Percentiles rank a stretch among this genome's conserved stretches.
phyloP scores from a whole-genome alignment of 1,284 basidiomycete genomes.

The Apiotrichum mycotoxinovorans region DNA sequence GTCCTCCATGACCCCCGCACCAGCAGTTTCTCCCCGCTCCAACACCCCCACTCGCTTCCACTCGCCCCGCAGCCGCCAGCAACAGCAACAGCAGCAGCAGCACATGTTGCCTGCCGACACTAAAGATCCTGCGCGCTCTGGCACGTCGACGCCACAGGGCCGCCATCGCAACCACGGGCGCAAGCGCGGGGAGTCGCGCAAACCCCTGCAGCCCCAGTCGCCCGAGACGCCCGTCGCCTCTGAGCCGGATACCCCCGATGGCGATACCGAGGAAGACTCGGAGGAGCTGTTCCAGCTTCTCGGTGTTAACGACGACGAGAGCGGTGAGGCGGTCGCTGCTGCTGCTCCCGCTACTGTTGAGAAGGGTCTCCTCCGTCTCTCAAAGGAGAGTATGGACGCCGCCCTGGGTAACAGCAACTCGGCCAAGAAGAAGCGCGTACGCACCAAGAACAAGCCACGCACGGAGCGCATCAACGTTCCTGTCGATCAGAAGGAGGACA shows the following conservation, averaged over 20 bases:
- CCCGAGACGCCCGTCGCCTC: slow-evolving; percentile 4
- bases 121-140: neutral
- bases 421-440: slow-evolving; percentile 7
- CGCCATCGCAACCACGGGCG: slow-evolving; percentile 9
- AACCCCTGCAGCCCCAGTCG: neutral
- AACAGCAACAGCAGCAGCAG: neutral
- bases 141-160: neutral
- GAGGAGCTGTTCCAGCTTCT: slow-evolving; percentile 37
- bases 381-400: slow-evolving; percentile 14
- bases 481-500: neutral
- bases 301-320: slow-evolving; percentile 21
- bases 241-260: slow-evolving; percentile 9
- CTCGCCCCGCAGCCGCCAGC: slow-evolving; percentile 3
- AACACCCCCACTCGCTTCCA: slow-evolving; percentile 7
- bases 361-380: slow-evolving; percentile 15
- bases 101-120: neutral
- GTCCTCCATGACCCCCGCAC: neutral
- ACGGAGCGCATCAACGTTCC: neutral
- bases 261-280: slow-evolving; percentile 23
- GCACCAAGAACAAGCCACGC: slow-evolving; percentile 9
- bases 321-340: neutral
- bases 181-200: slow-evolving; percentile 11
- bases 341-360: neutral
- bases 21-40: neutral
- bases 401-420: slow-evolving; percentile 1